These are phyloP conservation scores for Penicillium bovifimosum DNA, from an alignment of 495 filamentous ascomycete species.

Conservation along the genomic window DNA sequence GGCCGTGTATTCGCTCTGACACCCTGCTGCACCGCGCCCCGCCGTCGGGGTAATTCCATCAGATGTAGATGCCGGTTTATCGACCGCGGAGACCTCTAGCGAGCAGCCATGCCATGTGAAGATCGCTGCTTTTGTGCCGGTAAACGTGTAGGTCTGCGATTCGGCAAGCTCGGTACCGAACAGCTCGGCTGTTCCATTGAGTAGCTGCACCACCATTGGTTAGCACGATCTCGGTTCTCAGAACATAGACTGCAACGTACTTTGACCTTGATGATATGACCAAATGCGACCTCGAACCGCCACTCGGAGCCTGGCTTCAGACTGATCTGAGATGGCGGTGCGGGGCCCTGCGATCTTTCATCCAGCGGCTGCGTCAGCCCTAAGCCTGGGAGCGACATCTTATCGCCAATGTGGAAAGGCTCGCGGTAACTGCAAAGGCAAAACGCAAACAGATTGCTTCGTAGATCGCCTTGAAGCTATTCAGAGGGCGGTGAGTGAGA, in stretches of 20 bases:
- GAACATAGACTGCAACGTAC: constrained; percentile 29
- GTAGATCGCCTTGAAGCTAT: not conserved
- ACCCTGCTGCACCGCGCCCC: constrained; percentile 44
- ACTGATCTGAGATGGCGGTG: constrained; percentile 40
- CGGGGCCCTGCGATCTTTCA: constrained; percentile 34
- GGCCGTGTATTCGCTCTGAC: constrained; percentile 66
- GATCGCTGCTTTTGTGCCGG: constrained; percentile 77
- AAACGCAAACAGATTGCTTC: not conserved
- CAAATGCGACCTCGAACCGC: constrained; percentile 82
- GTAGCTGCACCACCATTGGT: constrained; percentile 46
- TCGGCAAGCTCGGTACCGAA: constrained; percentile 92
- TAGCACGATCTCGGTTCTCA: not conserved
- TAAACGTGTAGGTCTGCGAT: constrained; percentile 75
- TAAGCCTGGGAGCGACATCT: constrained; percentile 47
- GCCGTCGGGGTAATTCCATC: constrained; percentile 21
- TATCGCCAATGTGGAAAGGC: constrained; percentile 6
- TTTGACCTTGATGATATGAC: constrained; percentile 55
- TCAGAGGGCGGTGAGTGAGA: not conserved
- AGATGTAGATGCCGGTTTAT: constrained; percentile 20
- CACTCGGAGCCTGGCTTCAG: constrained; percentile 63
- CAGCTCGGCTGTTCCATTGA: constrained; percentile 81
- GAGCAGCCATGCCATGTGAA: constrained; percentile 87
- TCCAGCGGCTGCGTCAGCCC: constrained; percentile 41
- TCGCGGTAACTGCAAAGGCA: not conserved
- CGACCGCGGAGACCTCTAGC: constrained; percentile 63